Percentiles rank a stretch among this genome's conserved stretches.
Conservation (phyloP, 208 protist genomes). For the Leishmania tropica region DNA sequence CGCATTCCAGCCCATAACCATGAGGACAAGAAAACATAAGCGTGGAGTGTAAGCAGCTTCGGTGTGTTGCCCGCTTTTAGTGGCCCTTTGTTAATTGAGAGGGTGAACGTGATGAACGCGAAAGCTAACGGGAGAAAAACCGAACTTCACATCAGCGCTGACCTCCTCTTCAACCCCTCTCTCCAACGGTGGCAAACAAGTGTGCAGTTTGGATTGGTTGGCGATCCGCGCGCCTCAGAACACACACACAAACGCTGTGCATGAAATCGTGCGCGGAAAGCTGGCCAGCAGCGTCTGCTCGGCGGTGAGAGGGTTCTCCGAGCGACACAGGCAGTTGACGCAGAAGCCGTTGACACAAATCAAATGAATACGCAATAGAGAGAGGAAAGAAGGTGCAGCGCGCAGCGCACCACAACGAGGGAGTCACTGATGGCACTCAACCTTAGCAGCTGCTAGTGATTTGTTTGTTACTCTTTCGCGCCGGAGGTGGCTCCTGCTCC, state of each 20-base stretch:
- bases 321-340: not conserved
- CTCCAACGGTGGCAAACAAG: not conserved
- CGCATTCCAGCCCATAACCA: not conserved
- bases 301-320: not conserved
- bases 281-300: not conserved
- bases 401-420: not conserved
- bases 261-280: not conserved
- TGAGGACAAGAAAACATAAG: not conserved
- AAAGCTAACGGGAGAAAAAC: not conserved
- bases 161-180: not conserved
- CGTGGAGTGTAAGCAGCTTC: not conserved
- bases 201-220: not conserved
- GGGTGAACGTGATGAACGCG: not conserved
- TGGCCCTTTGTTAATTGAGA: not conserved
- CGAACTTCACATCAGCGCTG: not conserved
- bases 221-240: not conserved
- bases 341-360: not conserved
- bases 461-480: not conserved
- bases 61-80: too few species aligned
- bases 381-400: not conserved
- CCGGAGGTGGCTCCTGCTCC: slow-evolving; percentile 42
- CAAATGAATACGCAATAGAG: not conserved
- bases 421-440: not conserved
- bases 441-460: not conserved
- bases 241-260: not conserved